These are phyloP conservation scores for Malus hybrid DNA, from an alignment of 331 rosid genomes.

Conservation along the genomic window DNA sequence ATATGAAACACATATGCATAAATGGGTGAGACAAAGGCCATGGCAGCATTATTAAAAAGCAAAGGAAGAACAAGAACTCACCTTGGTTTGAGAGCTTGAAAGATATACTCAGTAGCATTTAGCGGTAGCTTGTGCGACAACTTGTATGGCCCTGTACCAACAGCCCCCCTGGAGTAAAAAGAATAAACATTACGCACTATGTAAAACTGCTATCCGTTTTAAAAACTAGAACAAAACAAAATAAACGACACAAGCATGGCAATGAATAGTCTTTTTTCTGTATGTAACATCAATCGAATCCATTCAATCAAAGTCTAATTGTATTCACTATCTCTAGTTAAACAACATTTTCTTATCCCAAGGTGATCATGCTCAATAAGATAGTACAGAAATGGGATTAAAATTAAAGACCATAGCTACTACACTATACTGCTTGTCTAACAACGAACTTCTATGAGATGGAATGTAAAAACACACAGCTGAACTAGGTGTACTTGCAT, in stretches of 20 bases:
- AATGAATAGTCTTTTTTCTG: no score
- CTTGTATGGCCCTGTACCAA: slow-evolving; percentile 35
- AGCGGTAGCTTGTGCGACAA: slow-evolving; percentile 43
- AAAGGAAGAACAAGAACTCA: slow-evolving; percentile 5
- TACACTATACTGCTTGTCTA: no score
- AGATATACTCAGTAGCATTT: slow-evolving; percentile 62
- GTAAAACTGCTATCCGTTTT: slow-evolving; percentile 2
- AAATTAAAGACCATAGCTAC: background rate
- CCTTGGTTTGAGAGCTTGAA: slow-evolving; percentile 73
- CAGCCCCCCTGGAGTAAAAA: slow-evolving; percentile 29
- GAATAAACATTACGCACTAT: background rate
- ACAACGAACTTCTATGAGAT: no score
- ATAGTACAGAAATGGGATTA: background rate
- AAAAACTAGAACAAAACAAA: background rate
- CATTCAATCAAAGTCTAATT: background rate
- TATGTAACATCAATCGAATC: background rate
- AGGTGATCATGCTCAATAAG: background rate
- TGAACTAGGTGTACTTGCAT: no score
- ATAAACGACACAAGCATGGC: background rate
- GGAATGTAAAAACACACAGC: no score
- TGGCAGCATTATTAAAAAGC: background rate
- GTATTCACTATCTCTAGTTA: background rate
- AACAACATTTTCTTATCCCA: background rate
- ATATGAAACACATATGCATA: background rate
- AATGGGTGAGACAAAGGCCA: background rate